Conservation (phyloP, 2,329 filamentous ascomycete species). For the Ilyonectria mors-panacis region DNA sequence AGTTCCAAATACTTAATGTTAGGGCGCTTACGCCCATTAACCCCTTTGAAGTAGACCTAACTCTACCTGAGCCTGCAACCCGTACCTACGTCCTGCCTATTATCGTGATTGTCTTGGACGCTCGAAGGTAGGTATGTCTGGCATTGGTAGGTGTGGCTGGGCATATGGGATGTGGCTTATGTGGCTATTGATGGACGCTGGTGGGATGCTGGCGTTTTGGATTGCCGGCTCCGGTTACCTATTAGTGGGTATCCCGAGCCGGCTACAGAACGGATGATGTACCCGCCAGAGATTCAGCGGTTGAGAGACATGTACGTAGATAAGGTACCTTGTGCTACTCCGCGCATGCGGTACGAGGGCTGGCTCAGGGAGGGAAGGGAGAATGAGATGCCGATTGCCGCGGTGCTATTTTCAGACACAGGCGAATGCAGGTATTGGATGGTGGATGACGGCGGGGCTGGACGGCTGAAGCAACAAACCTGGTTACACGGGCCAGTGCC, state of each 20-base stretch:
- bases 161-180: neutral
- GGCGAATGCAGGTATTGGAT: neutral
- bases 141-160: neutral
- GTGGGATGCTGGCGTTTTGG: neutral
- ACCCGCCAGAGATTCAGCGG: neutral
- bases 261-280: neutral
- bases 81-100: neutral
- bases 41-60: neutral
- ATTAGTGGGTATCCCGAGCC: neutral
- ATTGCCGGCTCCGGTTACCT: neutral
- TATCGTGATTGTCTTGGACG: neutral
- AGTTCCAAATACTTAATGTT: no score
- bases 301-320: slow-evolving; percentile 1
- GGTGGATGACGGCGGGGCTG: neutral
- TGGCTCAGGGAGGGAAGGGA: neutral
- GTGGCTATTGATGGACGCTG: neutral
- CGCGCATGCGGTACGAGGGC: neutral
- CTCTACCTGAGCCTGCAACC: neutral
- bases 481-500: slow-evolving; percentile 11
- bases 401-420: slow-evolving; percentile 28
- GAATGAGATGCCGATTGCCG: slow-evolving; percentile 30
- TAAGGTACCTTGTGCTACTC: slow-evolving; percentile 5
- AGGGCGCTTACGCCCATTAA: no score
- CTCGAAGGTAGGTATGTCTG: neutral
- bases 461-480: slow-evolving; percentile 8